Conservation (phyloP, 2,329 filamentous ascomycete genomes). For the Fusarium nygamai region DNA sequence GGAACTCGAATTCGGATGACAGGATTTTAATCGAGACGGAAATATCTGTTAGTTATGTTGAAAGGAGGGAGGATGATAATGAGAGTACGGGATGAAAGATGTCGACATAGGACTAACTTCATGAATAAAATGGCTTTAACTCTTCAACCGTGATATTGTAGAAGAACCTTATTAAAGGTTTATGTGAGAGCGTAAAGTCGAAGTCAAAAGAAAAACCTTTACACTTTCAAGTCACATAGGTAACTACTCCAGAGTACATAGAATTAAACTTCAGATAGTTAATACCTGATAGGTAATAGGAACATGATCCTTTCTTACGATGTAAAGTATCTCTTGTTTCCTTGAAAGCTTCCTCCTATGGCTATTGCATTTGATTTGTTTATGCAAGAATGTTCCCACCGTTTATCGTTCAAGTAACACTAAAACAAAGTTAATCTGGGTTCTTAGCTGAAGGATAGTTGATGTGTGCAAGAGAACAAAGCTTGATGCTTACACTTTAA, state of each 20-base stretch:
- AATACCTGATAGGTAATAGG: too few species aligned
- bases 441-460: neutral
- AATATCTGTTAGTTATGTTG: constrained; percentile 9
- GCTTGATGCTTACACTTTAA: too few species aligned
- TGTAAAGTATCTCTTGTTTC: neutral
- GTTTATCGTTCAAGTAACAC: too few species aligned
- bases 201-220: neutral
- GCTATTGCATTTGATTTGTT: neutral
- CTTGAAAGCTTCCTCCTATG: neutral
- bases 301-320: fast-evolving
- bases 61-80: neutral
- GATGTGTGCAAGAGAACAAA: neutral
- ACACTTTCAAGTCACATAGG: fast-evolving
- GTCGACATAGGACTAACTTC: neutral
- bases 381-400: fast-evolving
- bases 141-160: fast-evolving
- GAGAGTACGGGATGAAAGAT: neutral
- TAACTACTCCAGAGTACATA: neutral
- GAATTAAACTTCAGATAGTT: too few species aligned
- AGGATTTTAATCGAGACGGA: neutral
- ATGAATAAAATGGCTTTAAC: neutral
- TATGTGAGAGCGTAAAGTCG: fast-evolving
- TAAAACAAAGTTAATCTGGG: neutral
- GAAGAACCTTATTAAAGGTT: fast-evolving
- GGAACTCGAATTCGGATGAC: neutral